These are phyloP conservation scores for Paramecium primaurelia DNA, from an alignment of 73 alveolate species.

Conservation along the genomic window DNA sequence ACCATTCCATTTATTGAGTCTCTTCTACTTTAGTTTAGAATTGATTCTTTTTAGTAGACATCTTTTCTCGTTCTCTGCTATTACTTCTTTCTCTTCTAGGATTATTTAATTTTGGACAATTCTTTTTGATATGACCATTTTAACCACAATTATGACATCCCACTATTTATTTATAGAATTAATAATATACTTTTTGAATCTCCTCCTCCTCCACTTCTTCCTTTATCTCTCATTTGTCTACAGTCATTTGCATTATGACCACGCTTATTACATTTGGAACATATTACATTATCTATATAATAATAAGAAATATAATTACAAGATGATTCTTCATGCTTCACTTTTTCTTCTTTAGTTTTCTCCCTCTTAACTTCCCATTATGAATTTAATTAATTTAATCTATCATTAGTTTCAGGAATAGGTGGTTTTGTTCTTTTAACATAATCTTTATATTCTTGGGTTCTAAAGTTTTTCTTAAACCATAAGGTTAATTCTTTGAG, in stretches of 20 bases:
- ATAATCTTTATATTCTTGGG: background rate
- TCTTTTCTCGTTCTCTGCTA: conserved; percentile 4
- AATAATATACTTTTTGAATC: background rate
- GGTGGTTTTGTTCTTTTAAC: background rate
- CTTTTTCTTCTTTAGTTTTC: background rate
- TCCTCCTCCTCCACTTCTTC: background rate
- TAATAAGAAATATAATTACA: background rate
- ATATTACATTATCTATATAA: background rate
- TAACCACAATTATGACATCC: conserved; percentile 37
- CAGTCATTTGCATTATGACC: conserved; percentile 45
- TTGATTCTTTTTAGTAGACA: background rate
- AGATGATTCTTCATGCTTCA: background rate
- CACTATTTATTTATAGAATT: background rate
- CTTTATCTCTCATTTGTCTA: background rate
- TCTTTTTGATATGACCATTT: conserved; percentile 17
- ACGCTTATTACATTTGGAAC: conserved; percentile 23
- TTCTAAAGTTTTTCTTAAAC: conserved; percentile 59
- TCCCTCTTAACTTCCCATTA: conserved; percentile 32
- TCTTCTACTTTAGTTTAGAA: background rate
- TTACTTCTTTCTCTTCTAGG: conserved; percentile 28
- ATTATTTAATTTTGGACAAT: background rate
- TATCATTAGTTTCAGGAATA: background rate
- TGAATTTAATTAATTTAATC: background rate
- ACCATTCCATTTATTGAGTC: background rate
- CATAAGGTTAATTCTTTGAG: conserved; percentile 46